Base-by-base conservation (phyloP, 768 basidiomycete species). In the Lactifluus volemus region DNA sequence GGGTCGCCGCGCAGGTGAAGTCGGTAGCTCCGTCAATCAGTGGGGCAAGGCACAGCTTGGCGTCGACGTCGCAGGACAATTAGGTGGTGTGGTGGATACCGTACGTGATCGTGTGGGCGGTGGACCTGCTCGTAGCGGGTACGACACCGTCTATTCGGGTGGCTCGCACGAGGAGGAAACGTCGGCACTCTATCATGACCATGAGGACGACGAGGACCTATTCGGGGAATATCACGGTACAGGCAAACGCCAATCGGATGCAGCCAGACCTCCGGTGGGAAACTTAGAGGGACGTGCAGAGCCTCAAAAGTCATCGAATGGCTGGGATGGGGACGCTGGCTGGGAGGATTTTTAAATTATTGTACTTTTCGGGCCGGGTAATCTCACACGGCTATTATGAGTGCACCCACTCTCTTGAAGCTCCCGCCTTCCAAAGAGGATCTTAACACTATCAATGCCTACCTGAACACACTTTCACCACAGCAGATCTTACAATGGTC, bases 401-500 rank as follows among this genome's bases (percentile, higher is more conserved):
- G 42, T 10, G 21, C 44, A 38, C 68, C 70, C 21, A 61, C 67
- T 14, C 73, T 78, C 2, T 75, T 88, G 42, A 67, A 77, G 53
- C 76, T 84, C 10, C 88, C 89, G 0, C 71, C 89, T 52, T 76
- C 82, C 1, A 58, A 72, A 57, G 81, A 81, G 53, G 76, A 85
- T 61, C 79, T 96, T 42, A 74, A 76, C 21, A 70, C 74, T 34
- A 84, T 94, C 76, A 98, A 98, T 70, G 78, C 76, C 10, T 74
- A 91, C 69, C 84, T 99, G 9, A 78, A 78, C 39, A 70, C 78
- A 1, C 82, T 92, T 61, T 78, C 84, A 0, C 92, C 97, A 1
- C 86, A 92, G 66, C 81, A 92, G 63, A 92, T 98, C 65, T 80
- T 99, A 55, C 68, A 71, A 70, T 98, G 96, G 96, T 92, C 87